These are phyloP conservation scores for Babesia sp. DNA, from an alignment of 169 alveolate species.

Conservation along the genomic window DNA sequence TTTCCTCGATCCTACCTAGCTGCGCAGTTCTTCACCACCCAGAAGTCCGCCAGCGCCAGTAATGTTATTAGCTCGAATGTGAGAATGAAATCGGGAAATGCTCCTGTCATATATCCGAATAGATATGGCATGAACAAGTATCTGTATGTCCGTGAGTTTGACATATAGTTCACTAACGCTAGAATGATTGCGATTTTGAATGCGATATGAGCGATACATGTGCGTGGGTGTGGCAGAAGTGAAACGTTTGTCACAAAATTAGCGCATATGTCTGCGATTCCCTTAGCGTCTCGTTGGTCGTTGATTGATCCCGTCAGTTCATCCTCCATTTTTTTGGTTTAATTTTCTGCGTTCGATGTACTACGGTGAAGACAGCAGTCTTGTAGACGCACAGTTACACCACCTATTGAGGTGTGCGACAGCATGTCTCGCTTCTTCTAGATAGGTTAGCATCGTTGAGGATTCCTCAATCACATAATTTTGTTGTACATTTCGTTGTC, in stretches of 20 bases:
- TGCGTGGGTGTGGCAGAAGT: conserved; percentile 39
- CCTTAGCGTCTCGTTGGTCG: background rate
- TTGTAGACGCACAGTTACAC: no score
- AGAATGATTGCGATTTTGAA: conserved; percentile 34
- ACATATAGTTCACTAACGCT: conserved; percentile 12
- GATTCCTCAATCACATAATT: no score
- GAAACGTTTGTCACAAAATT: conserved; percentile 11
- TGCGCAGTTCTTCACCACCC: conserved; percentile 46
- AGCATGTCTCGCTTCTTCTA: background rate
- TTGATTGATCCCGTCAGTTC: conserved; percentile 16
- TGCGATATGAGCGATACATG: conserved; percentile 36
- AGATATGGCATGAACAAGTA: conserved; percentile 45
- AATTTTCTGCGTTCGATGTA: no score
- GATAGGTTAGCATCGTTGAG: background rate
- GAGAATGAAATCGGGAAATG: conserved; percentile 33
- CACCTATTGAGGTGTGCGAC: no score
- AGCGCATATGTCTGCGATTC: conserved; percentile 6
- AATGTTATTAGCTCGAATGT: conserved; percentile 22
- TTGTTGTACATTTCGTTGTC: no score
- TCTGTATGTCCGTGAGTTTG: background rate
- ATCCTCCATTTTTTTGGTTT: conserved; percentile 16
- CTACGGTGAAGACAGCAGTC: no score
- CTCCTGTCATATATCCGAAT: conserved; percentile 28
- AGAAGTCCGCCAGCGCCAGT: conserved; percentile 19
- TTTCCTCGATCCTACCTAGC: conserved; percentile 13